Conservation (phyloP, 129 eudicot genomes). For the Tanacetum coccineum region DNA sequence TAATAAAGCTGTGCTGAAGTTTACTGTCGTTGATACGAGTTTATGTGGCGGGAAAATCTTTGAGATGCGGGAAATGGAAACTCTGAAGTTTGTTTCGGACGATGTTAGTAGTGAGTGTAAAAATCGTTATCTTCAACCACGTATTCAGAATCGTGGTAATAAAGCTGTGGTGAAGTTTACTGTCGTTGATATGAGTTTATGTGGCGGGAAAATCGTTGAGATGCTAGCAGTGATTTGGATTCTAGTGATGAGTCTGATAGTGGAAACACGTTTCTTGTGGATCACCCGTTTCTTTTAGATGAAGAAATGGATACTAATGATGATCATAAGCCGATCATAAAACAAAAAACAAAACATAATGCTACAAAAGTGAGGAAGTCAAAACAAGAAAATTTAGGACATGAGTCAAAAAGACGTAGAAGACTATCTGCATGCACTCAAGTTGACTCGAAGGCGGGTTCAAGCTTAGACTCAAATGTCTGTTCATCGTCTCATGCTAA, state of each 20-base stretch:
- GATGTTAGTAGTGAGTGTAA: slow-evolving; percentile 18
- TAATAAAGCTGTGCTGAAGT: slow-evolving; percentile 26
- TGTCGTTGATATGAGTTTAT: slow-evolving; percentile 59
- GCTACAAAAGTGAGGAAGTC: slow-evolving; percentile 24
- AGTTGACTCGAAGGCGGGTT: slow-evolving; percentile 18
- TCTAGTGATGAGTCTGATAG: slow-evolving; percentile 41
- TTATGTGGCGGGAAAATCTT: slow-evolving; percentile 32
- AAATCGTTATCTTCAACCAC: slow-evolving; percentile 60
- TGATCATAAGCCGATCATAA: not conserved
- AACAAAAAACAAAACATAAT: slow-evolving; percentile 17
- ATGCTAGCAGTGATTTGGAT: slow-evolving; percentile 39
- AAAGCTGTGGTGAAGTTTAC: slow-evolving; percentile 38
- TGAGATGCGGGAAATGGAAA: slow-evolving; percentile 40
- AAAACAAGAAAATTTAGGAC: slow-evolving; percentile 29
- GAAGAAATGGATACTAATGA: too few relatives aligned
- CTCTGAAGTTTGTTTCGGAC: slow-evolving; percentile 22
- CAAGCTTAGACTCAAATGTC: slow-evolving; percentile 26
- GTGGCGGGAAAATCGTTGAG: slow-evolving; percentile 31
- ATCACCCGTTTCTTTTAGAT: not conserved
- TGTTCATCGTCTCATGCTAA: slow-evolving; percentile 31
- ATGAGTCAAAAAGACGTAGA: slow-evolving; percentile 37
- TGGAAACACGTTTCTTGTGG: slow-evolving; percentile 23
- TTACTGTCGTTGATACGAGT: slow-evolving; percentile 67
- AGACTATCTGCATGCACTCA: slow-evolving; percentile 36
- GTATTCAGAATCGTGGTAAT: slow-evolving; percentile 23